Evolutionary conservation across 805 yeast genomes (phyloP), one percentile per base, ranked within the genome.

Genomic region (Yamadazyma sp.): DNA sequence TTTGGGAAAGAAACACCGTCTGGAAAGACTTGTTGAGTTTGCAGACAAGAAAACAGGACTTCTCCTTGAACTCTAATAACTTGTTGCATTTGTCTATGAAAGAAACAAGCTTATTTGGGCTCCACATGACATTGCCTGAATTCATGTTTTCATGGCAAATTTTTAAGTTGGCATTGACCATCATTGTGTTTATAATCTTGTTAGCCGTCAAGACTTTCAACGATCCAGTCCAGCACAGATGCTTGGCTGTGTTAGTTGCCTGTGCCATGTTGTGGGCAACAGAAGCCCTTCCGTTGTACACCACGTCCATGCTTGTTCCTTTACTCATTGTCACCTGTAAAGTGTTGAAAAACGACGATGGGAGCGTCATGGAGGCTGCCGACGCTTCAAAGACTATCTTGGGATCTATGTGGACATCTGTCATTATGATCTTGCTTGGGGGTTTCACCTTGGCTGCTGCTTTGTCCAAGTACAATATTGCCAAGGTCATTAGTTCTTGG

Each of bases 381-480:
- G 84, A 76, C 6, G 90, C 97, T 1, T 75, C 95, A 0, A 78
- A 80, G 50, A 86, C 73, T 54, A 86, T 91, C 37, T 77, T 93
- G 46, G 70, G 87, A 1, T 70, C 89, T 13, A 91, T 91, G 98
- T 91, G 97, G 97, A 81, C 90, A 6, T 87, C 96, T 2, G 95
- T 89, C 11, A 87, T 93, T 46, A 80, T 90, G 84, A 67, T 91
- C 26, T 67, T 91, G 35, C 64, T 91, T 8, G 98, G 98, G 47
- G 99, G 99, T 1, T 91, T 91, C 62, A 83, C 97, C 0, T 66
- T 91, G 40, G 98, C 99, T 9, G 96, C 95, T 11, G 96, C 96
- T 0, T 68, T 91, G 40, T 87, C 96, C 32, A 91, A 90, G 62
- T 87, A 85, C 64, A 83, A 88, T 54, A 78, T 91, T 42, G 97